Evolutionary conservation across 345 rosid genomes (phyloP).

Genomic region (Capsella bursapastoris): DNA sequence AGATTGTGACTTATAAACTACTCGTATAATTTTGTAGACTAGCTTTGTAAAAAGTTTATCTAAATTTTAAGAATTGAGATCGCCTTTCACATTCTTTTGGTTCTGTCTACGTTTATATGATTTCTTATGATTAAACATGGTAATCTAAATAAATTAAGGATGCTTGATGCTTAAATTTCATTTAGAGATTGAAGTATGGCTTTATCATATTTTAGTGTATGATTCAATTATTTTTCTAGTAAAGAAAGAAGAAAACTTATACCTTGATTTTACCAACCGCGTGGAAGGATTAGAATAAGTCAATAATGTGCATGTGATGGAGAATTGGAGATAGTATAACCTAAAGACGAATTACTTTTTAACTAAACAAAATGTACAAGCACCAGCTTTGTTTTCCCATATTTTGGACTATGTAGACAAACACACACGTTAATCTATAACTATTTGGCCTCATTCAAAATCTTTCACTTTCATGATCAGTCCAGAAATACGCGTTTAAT

Average conservation of each 20-base stretch:
- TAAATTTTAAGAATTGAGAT: not conserved
- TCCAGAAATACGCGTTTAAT: conserved; percentile 27
- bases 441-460: not conserved
- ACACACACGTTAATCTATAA: conserved; percentile 26
- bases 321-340: conserved; percentile 41
- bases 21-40: not conserved
- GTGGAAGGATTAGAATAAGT: conserved; percentile 27
- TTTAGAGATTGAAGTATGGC: conserved; percentile 3
- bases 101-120: conserved; percentile 10
- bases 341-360: conserved; percentile 31
- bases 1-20: conserved; percentile 14
- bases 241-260: not conserved
- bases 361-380: conserved; percentile 28
- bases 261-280: conserved; percentile 23
- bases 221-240: not conserved
- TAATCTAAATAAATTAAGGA: conserved; percentile 18
- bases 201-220: conserved; percentile 12
- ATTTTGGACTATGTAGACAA: conserved; percentile 13
- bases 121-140: not conserved
- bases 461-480: conserved; percentile 33
- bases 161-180: not conserved
- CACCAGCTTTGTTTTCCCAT: conserved; percentile 21
- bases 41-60: not conserved
- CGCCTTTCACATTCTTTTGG: conserved; percentile 3
- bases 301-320: conserved; percentile 27